These are phyloP conservation scores for Noccaea bulbosa DNA, from an alignment of 345 rosid species.

Conservation along the genomic window DNA sequence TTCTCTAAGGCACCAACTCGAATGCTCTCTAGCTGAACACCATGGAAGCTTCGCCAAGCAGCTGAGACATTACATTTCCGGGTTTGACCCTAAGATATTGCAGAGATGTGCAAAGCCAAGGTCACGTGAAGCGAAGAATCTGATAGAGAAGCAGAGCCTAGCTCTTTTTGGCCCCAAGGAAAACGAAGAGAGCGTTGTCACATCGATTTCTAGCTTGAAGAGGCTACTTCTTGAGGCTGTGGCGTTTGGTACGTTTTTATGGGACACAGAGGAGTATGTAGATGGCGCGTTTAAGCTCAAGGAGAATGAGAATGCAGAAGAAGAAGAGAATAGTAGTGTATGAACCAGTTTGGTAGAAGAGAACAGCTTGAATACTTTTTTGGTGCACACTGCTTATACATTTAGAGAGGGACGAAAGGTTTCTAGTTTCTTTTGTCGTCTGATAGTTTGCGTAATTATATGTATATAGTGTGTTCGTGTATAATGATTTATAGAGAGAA, in stretches of 20 bases:
- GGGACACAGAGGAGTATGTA: slow-evolving; percentile 83
- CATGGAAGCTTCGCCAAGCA: slow-evolving; percentile 29
- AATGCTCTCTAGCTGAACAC: slow-evolving; percentile 49
- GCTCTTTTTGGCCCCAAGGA: slow-evolving; percentile 71
- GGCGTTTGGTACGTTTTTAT: slow-evolving; percentile 87
- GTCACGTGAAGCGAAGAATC: slow-evolving; percentile 60
- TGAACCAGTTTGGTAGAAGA: slow-evolving; percentile 28
- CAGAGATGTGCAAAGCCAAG: slow-evolving; percentile 69
- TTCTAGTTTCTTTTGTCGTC: slow-evolving; percentile 3
- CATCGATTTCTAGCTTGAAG: slow-evolving; percentile 82
- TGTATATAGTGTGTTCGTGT: neutral
- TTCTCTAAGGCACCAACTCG: slow-evolving; percentile 67
- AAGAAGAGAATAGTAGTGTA: slow-evolving; percentile 44
- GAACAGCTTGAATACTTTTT: slow-evolving; percentile 15
- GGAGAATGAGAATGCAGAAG: slow-evolving; percentile 48
- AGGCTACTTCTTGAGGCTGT: slow-evolving; percentile 87
- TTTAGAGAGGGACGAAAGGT: slow-evolving; percentile 3
- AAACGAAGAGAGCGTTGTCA: slow-evolving; percentile 52
- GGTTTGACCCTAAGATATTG: slow-evolving; percentile 69
- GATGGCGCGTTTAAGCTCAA: slow-evolving; percentile 64
- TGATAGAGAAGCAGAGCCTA: slow-evolving; percentile 69
- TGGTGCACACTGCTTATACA: slow-evolving; percentile 18
- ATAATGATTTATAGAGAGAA: neutral
- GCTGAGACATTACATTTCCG: slow-evolving; percentile 63
- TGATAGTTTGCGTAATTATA: slow-evolving; percentile 21